These are phyloP conservation scores for Aspergillus sp. DNA, from an alignment of 2,329 filamentous ascomycete species.

Conservation along the genomic window DNA sequence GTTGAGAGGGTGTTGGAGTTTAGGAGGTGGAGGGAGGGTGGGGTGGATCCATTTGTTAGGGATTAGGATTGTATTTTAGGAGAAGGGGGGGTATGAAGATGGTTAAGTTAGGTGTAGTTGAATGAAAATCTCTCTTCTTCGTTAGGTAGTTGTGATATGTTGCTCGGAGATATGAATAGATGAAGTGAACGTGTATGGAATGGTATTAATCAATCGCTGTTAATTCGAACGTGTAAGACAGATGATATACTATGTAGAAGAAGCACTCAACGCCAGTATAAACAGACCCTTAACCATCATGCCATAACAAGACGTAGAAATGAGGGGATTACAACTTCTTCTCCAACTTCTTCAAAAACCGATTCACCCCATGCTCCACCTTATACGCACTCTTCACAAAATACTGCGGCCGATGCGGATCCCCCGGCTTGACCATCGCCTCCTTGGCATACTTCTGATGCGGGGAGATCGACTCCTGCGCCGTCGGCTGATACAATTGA, in stretches of 20 bases:
- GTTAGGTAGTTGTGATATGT: too few relatives aligned
- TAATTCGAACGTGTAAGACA: too few relatives aligned
- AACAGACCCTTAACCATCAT: too few relatives aligned
- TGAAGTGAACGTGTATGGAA: too few relatives aligned
- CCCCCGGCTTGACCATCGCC: constrained; percentile 34
- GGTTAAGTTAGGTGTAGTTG: background rate
- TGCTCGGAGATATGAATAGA: too few relatives aligned
- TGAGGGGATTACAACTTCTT: constrained; percentile 34
- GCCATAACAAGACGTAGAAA: too few relatives aligned
- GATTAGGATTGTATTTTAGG: background rate
- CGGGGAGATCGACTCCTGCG: constrained; percentile 42
- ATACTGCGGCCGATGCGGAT: constrained; percentile 37
- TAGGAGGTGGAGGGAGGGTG: background rate
- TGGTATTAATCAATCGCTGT: too few relatives aligned
- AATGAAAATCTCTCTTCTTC: too few relatives aligned
- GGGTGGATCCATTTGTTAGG: background rate
- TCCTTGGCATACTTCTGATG: constrained; percentile 39
- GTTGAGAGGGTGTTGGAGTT: background rate
- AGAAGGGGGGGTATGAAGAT: background rate
- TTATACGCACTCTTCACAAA: constrained; percentile 42
- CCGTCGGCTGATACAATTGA: constrained; percentile 51
- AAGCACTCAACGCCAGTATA: too few relatives aligned
- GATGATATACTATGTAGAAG: too few relatives aligned
- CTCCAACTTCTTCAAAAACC: constrained; percentile 50
- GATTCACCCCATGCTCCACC: constrained; percentile 47